Percentiles rank a stretch among this genome's conserved stretches.
These are phyloP conservation scores for Chytriomyces hyalinus DNA, from an alignment of 192 early-diverging fungal species.

Conservation along the genomic window DNA sequence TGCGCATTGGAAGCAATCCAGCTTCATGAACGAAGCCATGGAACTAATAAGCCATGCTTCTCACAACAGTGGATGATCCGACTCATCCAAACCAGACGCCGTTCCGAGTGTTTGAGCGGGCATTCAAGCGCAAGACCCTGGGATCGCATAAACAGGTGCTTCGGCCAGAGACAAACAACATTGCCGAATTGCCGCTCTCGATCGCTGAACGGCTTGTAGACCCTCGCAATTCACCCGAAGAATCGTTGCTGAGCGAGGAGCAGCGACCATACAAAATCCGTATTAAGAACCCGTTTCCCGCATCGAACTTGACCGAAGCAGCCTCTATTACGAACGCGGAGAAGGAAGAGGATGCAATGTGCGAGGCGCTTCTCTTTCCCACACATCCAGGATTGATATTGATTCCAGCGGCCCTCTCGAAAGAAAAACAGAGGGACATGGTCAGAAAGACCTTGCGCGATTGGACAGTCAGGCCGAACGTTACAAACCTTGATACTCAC, in stretches of 20 bases:
- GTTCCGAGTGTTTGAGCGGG: conserved; percentile 54
- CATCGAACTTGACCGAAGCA: background rate
- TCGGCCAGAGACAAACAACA: background rate
- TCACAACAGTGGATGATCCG: too few species aligned
- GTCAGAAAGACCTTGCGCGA: conserved; percentile 76
- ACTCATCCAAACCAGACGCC: conserved; percentile 46
- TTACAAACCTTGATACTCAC: conserved; percentile 88
- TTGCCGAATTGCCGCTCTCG: conserved; percentile 23
- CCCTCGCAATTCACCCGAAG: background rate
- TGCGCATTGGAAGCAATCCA: too few species aligned
- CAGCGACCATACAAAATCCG: background rate
- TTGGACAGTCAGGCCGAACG: conserved; percentile 80
- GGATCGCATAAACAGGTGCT: background rate
- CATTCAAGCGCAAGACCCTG: conserved; percentile 46
- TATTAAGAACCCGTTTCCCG: background rate
- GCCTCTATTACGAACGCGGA: background rate
- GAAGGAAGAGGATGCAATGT: background rate
- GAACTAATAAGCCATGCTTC: too few species aligned
- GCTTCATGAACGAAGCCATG: too few species aligned
- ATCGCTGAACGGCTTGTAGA: conserved; percentile 37
- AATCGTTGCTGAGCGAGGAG: background rate
- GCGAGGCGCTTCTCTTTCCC: conserved; percentile 46
- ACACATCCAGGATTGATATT: conserved; percentile 71
- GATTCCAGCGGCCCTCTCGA: conserved; percentile 73
- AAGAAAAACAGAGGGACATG: conserved; percentile 69